Conservation (phyloP, 495 filamentous ascomycete species). For the Platismatia glauca region DNA sequence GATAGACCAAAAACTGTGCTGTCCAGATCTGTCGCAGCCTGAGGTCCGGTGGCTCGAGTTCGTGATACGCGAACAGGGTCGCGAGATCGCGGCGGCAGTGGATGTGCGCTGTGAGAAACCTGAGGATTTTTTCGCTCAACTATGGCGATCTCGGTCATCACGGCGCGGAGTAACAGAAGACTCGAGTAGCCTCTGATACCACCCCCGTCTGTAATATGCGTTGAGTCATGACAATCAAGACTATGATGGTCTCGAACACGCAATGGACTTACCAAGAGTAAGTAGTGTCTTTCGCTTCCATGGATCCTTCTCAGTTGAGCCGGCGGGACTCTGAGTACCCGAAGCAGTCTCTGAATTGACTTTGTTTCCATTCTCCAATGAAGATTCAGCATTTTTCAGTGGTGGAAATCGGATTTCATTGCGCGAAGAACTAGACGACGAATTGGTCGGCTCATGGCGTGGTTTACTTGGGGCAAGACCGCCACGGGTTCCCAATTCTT, state of each 20-base stretch:
- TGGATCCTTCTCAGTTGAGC: not conserved
- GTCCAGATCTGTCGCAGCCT: no score
- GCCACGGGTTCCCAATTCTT: no score
- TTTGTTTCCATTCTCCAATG: not conserved
- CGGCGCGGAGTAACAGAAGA: slow-evolving; percentile 24
- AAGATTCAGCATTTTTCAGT: no score
- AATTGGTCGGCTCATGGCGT: no score
- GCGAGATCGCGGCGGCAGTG: not conserved
- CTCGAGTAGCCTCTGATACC: slow-evolving; percentile 28
- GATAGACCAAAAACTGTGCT: no score
- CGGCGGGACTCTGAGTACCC: not conserved
- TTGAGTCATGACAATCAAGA: not conserved
- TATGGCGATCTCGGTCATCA: slow-evolving; percentile 21
- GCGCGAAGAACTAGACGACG: no score
- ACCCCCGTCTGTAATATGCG: slow-evolving; percentile 23
- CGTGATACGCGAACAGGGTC: not conserved
- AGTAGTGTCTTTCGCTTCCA: slow-evolving; percentile 7
- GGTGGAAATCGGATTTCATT: no score
- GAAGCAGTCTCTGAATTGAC: not conserved
- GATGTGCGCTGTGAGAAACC: slow-evolving; percentile 5
- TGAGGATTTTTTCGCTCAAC: not conserved
- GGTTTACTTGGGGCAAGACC: no score
- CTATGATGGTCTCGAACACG: no score
- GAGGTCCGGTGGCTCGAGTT: no score
- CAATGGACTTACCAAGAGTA: slow-evolving; percentile 4